These are phyloP conservation scores for Cyclotella baltica DNA, from an alignment of 108 stramenopile genomes.

Conservation along the genomic window DNA sequence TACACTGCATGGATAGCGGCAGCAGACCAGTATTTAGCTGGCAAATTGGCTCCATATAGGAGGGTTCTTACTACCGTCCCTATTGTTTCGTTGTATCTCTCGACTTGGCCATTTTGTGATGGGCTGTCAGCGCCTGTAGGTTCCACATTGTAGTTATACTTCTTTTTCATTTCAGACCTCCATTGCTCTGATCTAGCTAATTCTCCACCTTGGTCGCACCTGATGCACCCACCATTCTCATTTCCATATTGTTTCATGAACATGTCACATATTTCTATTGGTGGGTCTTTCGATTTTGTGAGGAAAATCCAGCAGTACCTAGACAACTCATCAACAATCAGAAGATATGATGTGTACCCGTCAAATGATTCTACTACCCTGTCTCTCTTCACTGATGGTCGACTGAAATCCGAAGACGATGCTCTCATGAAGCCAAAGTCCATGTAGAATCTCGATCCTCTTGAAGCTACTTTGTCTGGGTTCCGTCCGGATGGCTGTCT, in stretches of 20 bases:
- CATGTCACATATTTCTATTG: no score
- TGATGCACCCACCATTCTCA: background rate
- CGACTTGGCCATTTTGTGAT: no score
- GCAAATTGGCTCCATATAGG: conserved; percentile 3
- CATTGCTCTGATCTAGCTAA: background rate
- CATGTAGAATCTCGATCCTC: no score
- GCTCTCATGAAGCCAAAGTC: no score
- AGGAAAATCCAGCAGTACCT: background rate
- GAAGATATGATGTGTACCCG: no score
- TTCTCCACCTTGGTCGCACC: no score
- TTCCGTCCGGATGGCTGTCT: background rate
- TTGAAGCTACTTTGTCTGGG: background rate
- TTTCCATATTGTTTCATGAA: background rate
- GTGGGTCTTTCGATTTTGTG: no score
- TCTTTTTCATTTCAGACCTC: background rate
- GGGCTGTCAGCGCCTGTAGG: conserved; percentile 1
- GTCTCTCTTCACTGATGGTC: background rate
- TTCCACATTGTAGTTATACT: background rate
- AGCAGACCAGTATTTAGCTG: no score
- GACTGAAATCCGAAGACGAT: no score
- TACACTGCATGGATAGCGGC: no score
- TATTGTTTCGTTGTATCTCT: conserved; percentile 1
- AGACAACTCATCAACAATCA: background rate
- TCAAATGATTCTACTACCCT: background rate
- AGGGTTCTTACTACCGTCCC: background rate